These are phyloP conservation scores for Aegilops longissima DNA, from an alignment of 176 grass and related monocot species.

Conservation along the genomic window DNA sequence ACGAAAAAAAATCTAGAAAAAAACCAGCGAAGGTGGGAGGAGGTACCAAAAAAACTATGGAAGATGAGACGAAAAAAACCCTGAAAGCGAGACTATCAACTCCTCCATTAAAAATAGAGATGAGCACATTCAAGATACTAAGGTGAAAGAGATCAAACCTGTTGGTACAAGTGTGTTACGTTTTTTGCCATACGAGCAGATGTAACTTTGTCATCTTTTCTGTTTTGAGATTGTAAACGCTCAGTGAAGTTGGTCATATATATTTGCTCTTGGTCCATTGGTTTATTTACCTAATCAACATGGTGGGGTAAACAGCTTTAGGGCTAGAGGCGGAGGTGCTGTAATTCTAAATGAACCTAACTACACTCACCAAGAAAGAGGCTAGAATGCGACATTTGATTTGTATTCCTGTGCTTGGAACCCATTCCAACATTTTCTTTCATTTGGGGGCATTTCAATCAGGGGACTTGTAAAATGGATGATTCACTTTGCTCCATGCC, in stretches of 20 bases:
- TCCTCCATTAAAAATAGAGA: no score
- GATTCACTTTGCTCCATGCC: not conserved
- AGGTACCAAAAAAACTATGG: no score
- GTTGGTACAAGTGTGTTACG: not conserved
- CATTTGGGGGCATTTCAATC: not conserved
- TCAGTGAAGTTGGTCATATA: not conserved
- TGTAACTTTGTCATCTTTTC: not conserved
- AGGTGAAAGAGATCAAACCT: not conserved
- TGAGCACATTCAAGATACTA: no score
- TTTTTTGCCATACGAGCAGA: not conserved
- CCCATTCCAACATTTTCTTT: conserved; percentile 18
- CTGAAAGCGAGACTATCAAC: no score
- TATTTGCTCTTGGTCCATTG: not conserved
- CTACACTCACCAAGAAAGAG: not conserved
- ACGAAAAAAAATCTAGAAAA: no score
- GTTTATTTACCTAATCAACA: conserved; percentile 19
- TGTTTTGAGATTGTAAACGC: not conserved
- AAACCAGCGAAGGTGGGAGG: no score
- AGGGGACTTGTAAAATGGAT: not conserved
- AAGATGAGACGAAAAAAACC: no score
- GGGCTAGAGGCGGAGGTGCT: no score
- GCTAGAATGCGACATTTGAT: not conserved
- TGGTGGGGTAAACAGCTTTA: no score
- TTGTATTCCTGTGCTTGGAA: conserved; percentile 30
- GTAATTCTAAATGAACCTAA: conserved; percentile 19